Evolutionary conservation across 176 grass and related monocot species (phyloP), one percentile per base, ranked within the genome.

Genomic region (Aechmea fasciata): DNA sequence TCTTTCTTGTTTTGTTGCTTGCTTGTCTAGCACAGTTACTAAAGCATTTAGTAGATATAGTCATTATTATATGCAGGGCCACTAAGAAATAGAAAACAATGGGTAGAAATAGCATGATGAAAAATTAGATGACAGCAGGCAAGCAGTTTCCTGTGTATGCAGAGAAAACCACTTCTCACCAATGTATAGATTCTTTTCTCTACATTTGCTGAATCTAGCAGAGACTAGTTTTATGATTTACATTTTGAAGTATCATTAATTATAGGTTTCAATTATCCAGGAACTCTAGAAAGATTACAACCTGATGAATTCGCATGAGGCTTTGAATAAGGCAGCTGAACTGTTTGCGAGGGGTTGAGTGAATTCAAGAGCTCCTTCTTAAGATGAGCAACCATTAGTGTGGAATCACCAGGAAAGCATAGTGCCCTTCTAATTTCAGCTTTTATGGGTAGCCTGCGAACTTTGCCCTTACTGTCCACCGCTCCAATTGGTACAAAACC

Each of bases 401-500:
- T 96, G 70, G 91, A 91, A 81, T 80, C 83, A 49, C 91, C 85
- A 64, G 91, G 91, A 86, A 88, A 88, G 81, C 87, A 96, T 71
- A 96, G 76, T 65, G 83, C 76, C 69, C 69, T 88, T 71, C 77
- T 96, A 80, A 96, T 82, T 69, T 88, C 79, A 71, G 87, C 85
- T 80, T 84, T 91, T 79, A 96, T 69, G 79, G 85, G 85, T 74
- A 96, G 76, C 64, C 25, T 88, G 18, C 78, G n/a, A 67, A 69
- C 47, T 74, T 88, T 96, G 48, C 91, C 91, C 81, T 81, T 96
- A 51, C 80, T 77, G 48, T 86, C 80, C n/a, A 96, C 91, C 83
- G 81, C 85, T 85, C 91, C 91, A 73, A 96, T 25, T 78, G 81
- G 79, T 50, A 83, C 48, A 72, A 86, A 96, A 77, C 82, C 87